These are phyloP conservation scores for Populus tomentosa DNA, from an alignment of 441 rosid genomes.

Conservation along the genomic window DNA sequence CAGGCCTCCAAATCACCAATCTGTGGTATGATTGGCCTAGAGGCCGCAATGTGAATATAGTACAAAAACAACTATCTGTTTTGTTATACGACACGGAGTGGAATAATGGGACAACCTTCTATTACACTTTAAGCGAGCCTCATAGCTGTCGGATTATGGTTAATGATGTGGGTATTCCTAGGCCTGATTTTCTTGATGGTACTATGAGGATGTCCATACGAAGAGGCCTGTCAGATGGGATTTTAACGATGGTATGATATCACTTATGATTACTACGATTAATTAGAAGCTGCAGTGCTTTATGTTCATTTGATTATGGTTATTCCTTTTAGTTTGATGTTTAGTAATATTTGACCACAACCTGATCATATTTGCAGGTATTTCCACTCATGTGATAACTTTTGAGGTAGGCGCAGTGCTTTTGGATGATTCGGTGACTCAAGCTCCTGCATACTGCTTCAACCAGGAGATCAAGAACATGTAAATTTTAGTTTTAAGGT, in stretches of 20 bases:
- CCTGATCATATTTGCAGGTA: constrained; percentile 16
- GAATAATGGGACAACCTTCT: constrained; percentile 43
- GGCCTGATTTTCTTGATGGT: constrained; percentile 47
- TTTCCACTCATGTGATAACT: constrained; percentile 30
- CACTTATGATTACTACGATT: neutral
- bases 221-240: too few relatives aligned
- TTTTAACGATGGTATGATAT: too few relatives aligned
- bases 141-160: constrained; percentile 17
- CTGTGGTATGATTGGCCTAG: constrained; percentile 44
- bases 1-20: constrained; percentile 22
- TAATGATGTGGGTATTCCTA: constrained; percentile 37
- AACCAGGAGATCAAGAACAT: constrained; percentile 2
- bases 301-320: too few relatives aligned
- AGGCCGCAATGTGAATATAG: constrained; percentile 35
- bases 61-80: constrained; percentile 33
- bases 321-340: too few relatives aligned
- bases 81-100: constrained; percentile 32
- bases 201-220: constrained; percentile 25
- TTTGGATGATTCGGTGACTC: constrained; percentile 19
- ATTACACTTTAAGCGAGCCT: constrained; percentile 20
- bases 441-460: constrained; percentile 33
- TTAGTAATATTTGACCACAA: neutral
- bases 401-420: constrained; percentile 30
- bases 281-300: too few relatives aligned
- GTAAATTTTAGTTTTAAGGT: neutral